A percentile compares a stretch with the other conserved stretches of the same genome.
phyloP scores from a whole-genome alignment of 1,284 basidiomycete genomes.

The Tylopilus orsonianus region DNA sequence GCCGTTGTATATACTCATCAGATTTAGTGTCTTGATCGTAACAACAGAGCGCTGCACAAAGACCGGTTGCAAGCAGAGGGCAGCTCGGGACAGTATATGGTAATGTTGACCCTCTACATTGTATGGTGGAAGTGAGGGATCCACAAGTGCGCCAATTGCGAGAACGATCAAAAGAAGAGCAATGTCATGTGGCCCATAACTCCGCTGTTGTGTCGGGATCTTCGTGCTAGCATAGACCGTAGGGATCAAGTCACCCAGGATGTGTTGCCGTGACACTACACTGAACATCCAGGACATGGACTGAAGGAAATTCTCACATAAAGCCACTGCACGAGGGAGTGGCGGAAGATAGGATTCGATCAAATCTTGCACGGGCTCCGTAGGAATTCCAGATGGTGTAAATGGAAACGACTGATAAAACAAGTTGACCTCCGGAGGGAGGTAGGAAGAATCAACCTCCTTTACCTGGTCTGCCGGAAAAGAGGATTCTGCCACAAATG shows the following conservation, averaged over 20 bases:
- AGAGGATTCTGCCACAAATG: conserved; percentile 10
- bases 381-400: conserved; percentile 36
- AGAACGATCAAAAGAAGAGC: conserved; percentile 50
- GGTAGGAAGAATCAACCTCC: conserved; percentile 43
- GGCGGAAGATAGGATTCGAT: conserved; percentile 48
- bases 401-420: conserved; percentile 46
- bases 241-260: conserved; percentile 47
- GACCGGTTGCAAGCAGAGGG: conserved; percentile 46
- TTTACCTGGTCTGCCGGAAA: conserved; percentile 21
- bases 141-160: conserved; percentile 50
- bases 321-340: conserved; percentile 39
- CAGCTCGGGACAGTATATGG: conserved; percentile 47
- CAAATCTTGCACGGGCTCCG: conserved; percentile 34
- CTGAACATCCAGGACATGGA: conserved; percentile 56
- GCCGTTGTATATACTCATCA: conserved; percentile 54
- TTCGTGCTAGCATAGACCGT: conserved; percentile 36
- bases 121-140: conserved; percentile 47
- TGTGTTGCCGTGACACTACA: conserved; percentile 45
- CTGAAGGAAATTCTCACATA: conserved; percentile 50
- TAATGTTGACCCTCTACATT: conserved; percentile 56
- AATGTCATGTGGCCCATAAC: conserved; percentile 50
- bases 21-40: conserved; percentile 49
- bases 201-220: conserved; percentile 13
- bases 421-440: conserved; percentile 41
- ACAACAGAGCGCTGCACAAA: conserved; percentile 43